Percentiles rank a stretch among this genome's conserved stretches.
Evolutionary conservation across 148 eudicot genomes (phyloP).

Genomic region (Arctostaphylos glauca): DNA sequence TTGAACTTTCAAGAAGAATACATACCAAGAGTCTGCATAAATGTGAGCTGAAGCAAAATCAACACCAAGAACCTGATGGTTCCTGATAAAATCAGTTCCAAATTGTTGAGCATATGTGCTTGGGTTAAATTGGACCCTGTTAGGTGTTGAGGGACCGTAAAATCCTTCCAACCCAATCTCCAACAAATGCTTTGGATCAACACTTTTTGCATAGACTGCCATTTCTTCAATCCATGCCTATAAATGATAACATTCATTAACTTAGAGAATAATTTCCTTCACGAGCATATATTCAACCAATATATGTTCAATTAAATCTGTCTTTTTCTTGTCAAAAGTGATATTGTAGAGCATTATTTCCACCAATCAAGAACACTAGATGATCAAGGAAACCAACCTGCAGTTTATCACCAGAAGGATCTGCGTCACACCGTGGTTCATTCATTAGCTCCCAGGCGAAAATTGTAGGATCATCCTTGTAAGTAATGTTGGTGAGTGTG

Average conservation of each 20-base stretch:
- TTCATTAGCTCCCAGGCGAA: slow-evolving; percentile 92
- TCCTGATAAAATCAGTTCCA: slow-evolving; percentile 79
- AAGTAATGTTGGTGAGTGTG: slow-evolving; percentile 65
- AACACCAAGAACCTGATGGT: slow-evolving; percentile 74
- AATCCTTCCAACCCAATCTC: slow-evolving; percentile 83
- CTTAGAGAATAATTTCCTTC: not conserved
- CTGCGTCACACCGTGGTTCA: slow-evolving; percentile 64
- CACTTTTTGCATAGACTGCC: slow-evolving; percentile 74
- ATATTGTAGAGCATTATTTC: not conserved
- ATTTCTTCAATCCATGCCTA: slow-evolving; percentile 89
- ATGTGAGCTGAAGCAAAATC: slow-evolving; percentile 89
- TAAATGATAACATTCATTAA: slow-evolving; percentile 6
- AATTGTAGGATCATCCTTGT: slow-evolving; percentile 91
- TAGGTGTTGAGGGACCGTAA: slow-evolving; percentile 75
- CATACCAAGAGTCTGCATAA: slow-evolving; percentile 60
- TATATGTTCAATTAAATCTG: not conserved
- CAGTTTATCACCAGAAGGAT: slow-evolving; percentile 67
- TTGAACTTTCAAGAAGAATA: not conserved
- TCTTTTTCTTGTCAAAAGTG: not conserved
- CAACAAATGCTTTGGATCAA: slow-evolving; percentile 72
- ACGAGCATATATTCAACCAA: not conserved
- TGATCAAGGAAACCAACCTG: slow-evolving; percentile 40
- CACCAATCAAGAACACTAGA: not conserved
- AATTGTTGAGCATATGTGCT: slow-evolving; percentile 56
- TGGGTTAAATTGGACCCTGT: slow-evolving; percentile 55